Evolutionary conservation across 371 early-diverging fungal species (phyloP), one percentile per base, ranked within the genome.

Genomic region (Rhizopus microsporus): DNA sequence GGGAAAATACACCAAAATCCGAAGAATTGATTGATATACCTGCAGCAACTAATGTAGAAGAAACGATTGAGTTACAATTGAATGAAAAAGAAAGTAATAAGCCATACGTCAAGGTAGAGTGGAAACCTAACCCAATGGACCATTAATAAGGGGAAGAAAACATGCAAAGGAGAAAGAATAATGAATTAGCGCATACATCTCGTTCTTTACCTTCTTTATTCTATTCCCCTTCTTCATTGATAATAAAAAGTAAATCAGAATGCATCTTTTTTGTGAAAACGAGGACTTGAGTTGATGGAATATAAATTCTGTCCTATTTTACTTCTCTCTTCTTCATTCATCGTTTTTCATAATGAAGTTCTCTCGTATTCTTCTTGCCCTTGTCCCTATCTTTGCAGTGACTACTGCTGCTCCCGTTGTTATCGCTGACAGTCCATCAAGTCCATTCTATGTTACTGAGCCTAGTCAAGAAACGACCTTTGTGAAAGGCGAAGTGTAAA

Each of bases 381-480:
- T 13, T 32, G 32, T 13, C 30, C 48, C 13, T 31, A 31, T 13
- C 32, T 48, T 48, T 48, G 17, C 48, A 16, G 30, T 52, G 52
- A 32, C 16, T 17, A 10, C 40, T 23, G 17, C 52, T 17, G 39
- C 33, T 39, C 40, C 37, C 29, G 16, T 52, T 7, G 23, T 16
- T 12, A 37, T 12, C 39, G 12, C 23, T 49, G 38, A 40, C 32
- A 33, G 35, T 45, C 32, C 23, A 10, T 31, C 7, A 7, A 6
- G 8, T 12, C 29, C n/a, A 23, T 53, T 53, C 31, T 42, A 40
- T 32, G 31, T 40, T 9, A 40, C 40, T 13, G 30, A 37, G 16
- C 54, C 54, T 42, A 29, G 40, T 15, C 29, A 40, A 8, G 40
- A 34, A 7, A 53, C 13, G 23, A 34, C 29, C 9, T 53, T 42